Conservation (phyloP, 768 basidiomycete species). For the Agaricus blazei region DNA sequence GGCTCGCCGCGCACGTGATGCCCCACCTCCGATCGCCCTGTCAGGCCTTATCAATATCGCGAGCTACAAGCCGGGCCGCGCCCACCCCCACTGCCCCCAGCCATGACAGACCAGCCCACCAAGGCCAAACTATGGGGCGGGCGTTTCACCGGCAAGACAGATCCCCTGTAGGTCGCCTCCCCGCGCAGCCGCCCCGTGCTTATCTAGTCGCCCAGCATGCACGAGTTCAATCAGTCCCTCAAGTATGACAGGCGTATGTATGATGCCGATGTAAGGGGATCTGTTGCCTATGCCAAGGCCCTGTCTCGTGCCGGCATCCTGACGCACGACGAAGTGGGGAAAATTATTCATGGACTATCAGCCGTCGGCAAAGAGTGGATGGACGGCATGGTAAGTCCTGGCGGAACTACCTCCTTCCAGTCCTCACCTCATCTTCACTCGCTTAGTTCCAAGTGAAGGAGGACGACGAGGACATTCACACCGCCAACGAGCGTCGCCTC, state of each 20-base stretch:
- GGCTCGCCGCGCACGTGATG: too few relatives aligned
- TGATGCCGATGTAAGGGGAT: slow-evolving; percentile 85
- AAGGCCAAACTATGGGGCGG: slow-evolving; percentile 85
- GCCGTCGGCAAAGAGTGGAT: slow-evolving; percentile 85
- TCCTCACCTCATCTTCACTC: neutral
- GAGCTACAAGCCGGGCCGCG: neutral
- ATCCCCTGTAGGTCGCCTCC: slow-evolving; percentile 61
- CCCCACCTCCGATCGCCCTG: too few relatives aligned
- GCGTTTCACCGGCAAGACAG: slow-evolving; percentile 83
- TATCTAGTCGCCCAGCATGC: slow-evolving; percentile 63
- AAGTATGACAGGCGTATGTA: slow-evolving; percentile 95
- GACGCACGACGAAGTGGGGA: slow-evolving; percentile 65
- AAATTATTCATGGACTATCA: slow-evolving; percentile 70
- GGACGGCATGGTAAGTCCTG: slow-evolving; percentile 52
- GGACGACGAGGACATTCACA: slow-evolving; percentile 99
- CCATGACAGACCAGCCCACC: slow-evolving; percentile 35
- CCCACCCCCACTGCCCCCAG: neutral
- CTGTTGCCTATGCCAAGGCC: slow-evolving; percentile 93
- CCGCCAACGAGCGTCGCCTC: slow-evolving; percentile 93
- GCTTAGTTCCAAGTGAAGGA: slow-evolving; percentile 65
- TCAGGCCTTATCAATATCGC: neutral
- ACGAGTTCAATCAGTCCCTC: slow-evolving; percentile 94
- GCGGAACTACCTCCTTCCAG: neutral
- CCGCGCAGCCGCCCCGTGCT: slow-evolving; percentile 4
- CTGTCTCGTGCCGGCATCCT: slow-evolving; percentile 78